Evolutionary conservation across 2,329 filamentous ascomycete species (phyloP).

Genomic region (Ceratocystis alfenasii): DNA sequence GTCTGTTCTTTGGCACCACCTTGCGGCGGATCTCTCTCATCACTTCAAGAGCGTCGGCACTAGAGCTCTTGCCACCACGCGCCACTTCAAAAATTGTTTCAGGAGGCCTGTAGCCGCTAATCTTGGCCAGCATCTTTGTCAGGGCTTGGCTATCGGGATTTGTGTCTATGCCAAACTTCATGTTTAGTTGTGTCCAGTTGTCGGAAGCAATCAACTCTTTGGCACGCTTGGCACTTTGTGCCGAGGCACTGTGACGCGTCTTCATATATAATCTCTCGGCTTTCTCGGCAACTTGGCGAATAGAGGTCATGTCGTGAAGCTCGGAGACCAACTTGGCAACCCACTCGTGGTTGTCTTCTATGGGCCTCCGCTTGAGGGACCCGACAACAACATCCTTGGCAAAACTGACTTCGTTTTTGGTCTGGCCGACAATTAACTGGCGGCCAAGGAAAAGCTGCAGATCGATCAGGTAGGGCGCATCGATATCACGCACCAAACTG

Average conservation of each 20-base stretch:
- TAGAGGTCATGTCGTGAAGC: slow-evolving; percentile 56
- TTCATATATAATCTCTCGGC: slow-evolving; percentile 88
- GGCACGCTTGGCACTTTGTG: slow-evolving; percentile 77
- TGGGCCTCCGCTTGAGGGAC: slow-evolving; percentile 54
- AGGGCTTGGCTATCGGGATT: slow-evolving; percentile 57
- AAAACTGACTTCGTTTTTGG: slow-evolving; percentile 53
- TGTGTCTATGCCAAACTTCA: slow-evolving; percentile 63
- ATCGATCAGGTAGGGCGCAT: slow-evolving; percentile 85
- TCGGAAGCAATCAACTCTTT: slow-evolving; percentile 62
- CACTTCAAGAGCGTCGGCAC: slow-evolving; percentile 56
- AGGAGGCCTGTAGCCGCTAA: slow-evolving; percentile 76
- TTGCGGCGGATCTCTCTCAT: slow-evolving; percentile 61
- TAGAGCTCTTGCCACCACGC: slow-evolving; percentile 51
- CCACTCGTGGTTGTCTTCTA: slow-evolving; percentile 72
- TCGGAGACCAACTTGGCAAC: slow-evolving; percentile 66
- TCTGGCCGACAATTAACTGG: slow-evolving; percentile 63
- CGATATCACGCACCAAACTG: slow-evolving; percentile 75
- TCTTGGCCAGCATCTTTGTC: slow-evolving; percentile 74
- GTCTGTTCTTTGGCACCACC: slow-evolving; percentile 47
- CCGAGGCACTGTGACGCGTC: slow-evolving; percentile 80
- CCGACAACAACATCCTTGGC: slow-evolving; percentile 77
- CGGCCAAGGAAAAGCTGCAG: slow-evolving; percentile 89
- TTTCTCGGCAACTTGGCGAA: slow-evolving; percentile 66
- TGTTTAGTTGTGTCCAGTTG: slow-evolving; percentile 62
- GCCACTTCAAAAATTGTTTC: slow-evolving; percentile 97